These are phyloP conservation scores for Musa schizocarpa DNA, from an alignment of 176 grass and related monocot genomes.

Conservation along the genomic window DNA sequence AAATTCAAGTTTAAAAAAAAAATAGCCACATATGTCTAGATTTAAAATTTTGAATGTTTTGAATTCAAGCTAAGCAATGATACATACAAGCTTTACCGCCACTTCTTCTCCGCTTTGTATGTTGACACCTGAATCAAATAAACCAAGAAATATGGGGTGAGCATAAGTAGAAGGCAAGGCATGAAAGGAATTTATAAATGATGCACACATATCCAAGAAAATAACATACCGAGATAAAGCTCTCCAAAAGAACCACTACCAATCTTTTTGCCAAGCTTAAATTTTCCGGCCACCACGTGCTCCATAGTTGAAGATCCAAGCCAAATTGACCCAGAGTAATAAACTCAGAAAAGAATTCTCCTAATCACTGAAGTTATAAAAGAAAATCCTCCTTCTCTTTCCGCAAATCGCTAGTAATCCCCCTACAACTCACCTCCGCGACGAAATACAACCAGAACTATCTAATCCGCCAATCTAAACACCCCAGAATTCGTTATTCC, in stretches of 20 bases:
- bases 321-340: neutral
- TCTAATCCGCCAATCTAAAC: neutral
- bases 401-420: neutral
- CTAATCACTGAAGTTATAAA: neutral
- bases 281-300: constrained; percentile 55
- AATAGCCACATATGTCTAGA: neutral
- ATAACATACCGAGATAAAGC: constrained; percentile 45
- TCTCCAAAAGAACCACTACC: constrained; percentile 73
- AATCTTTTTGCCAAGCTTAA: constrained; percentile 77
- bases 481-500: no score
- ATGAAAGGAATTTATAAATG: neutral
- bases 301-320: constrained; percentile 30
- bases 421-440: neutral
- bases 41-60: neutral
- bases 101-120: constrained; percentile 65
- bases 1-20: neutral
- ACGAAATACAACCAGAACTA: neutral
- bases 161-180: neutral
- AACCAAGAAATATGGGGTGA: constrained; percentile 11
- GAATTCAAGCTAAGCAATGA: neutral
- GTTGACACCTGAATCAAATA: constrained; percentile 42
- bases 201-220: neutral
- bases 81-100: constrained; percentile 63
- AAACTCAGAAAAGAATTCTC: neutral
- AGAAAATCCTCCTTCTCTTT: neutral